Percentiles rank a stretch among this genome's conserved stretches.
phyloP scores from a whole-genome alignment of 2,329 filamentous ascomycete genomes.

The Pezizomycotina sp. region DNA sequence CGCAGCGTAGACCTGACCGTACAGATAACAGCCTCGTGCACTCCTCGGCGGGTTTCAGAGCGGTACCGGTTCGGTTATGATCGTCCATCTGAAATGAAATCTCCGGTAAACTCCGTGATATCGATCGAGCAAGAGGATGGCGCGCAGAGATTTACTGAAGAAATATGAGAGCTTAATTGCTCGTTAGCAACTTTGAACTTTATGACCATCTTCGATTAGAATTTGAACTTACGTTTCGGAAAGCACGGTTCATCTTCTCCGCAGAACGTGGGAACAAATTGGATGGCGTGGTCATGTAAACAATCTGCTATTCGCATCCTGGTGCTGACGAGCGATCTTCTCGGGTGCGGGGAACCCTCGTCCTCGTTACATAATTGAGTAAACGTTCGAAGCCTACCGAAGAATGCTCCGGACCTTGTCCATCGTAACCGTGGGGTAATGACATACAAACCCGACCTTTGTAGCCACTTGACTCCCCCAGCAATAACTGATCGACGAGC shows the following conservation, averaged over 20 bases:
- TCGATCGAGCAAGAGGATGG: slow-evolving; percentile 81
- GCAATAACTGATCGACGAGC: slow-evolving; percentile 98
- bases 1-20: slow-evolving; percentile 85
- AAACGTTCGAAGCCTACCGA: slow-evolving; percentile 95
- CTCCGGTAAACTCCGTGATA: slow-evolving; percentile 78
- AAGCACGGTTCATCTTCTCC: slow-evolving; percentile 96
- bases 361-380: slow-evolving; percentile 97
- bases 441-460: slow-evolving; percentile 97
- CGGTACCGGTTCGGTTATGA: slow-evolving; percentile 64
- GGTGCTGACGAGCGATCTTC: slow-evolving; percentile 90
- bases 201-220: slow-evolving; percentile 21
- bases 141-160: slow-evolving; percentile 92
- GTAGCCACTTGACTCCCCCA: slow-evolving; percentile 96
- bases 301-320: slow-evolving; percentile 98
- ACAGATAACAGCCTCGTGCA: slow-evolving; percentile 93
- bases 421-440: slow-evolving; percentile 92
- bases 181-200: too few species aligned
- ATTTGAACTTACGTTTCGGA: slow-evolving; percentile 67
- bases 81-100: slow-evolving; percentile 94
- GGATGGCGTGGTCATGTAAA: slow-evolving; percentile 87
- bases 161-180: slow-evolving; percentile 66
- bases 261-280: slow-evolving; percentile 95
- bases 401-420: slow-evolving; percentile 94
- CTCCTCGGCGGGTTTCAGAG: slow-evolving; percentile 63
- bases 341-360: slow-evolving; percentile 76